phyloP scores from a whole-genome alignment of 2,329 filamentous ascomycete genomes.

The Calonectria naviculata region DNA sequence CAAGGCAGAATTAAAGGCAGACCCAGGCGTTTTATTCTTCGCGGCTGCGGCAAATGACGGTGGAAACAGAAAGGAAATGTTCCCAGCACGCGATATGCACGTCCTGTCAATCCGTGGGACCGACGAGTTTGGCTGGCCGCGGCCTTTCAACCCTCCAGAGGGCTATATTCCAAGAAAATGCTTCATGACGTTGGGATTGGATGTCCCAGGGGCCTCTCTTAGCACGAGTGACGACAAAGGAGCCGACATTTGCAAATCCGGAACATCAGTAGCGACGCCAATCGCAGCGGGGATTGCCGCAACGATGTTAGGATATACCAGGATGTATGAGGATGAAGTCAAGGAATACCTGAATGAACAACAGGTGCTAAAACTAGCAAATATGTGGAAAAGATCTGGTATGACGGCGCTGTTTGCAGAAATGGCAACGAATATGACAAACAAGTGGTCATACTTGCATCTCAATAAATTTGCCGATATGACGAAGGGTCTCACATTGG shows the following conservation, averaged over 20 bases:
- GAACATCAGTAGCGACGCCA: constrained; percentile 9
- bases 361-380: neutral
- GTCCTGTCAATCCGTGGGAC: constrained; percentile 12
- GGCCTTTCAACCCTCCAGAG: constrained; percentile 1
- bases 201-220: constrained; percentile 9
- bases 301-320: neutral
- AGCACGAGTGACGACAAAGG: neutral
- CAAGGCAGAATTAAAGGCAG: too few relatives aligned
- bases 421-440: neutral
- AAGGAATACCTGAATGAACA: neutral
- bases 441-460: constrained; percentile 8
- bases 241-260: neutral
- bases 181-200: constrained; percentile 6
- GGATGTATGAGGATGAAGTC: neutral
- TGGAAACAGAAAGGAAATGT: constrained; percentile 10
- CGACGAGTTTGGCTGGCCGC: neutral
- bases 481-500: neutral
- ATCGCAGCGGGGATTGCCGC: constrained; percentile 14
- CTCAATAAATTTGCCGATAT: neutral
- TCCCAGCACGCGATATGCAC: neutral
- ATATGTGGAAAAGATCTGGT: neutral
- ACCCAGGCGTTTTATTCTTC: constrained; percentile 8
- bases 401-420: neutral
- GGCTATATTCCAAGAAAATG: neutral
- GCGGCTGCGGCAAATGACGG: constrained; percentile 10